Conservation (phyloP, 2,329 filamentous ascomycete species). For the Fusarium sp. region DNA sequence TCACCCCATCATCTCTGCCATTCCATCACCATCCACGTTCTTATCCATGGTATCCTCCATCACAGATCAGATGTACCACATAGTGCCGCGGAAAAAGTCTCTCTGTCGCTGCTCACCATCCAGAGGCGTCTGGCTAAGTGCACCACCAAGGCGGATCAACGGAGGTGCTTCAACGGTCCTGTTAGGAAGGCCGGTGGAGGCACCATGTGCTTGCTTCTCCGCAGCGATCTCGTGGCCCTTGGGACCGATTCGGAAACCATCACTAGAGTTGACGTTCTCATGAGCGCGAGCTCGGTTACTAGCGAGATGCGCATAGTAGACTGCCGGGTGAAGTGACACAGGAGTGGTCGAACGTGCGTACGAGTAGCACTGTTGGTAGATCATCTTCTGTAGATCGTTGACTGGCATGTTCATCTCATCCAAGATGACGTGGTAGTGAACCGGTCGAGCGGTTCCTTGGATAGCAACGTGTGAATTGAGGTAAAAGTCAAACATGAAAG, state of each 20-base stretch:
- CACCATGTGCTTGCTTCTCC: conserved; percentile 54
- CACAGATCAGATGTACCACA: conserved; percentile 55
- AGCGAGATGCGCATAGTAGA: conserved; percentile 96
- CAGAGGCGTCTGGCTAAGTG: conserved; percentile 24
- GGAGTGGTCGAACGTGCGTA: conserved; percentile 93
- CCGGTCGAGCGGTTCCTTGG: conserved; percentile 91
- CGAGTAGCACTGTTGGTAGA: conserved; percentile 95
- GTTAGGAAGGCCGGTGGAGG: conserved; percentile 36
- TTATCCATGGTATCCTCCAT: not conserved
- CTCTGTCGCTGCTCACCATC: conserved; percentile 47
- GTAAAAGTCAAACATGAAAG: conserved; percentile 90
- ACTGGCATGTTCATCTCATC: conserved; percentile 79
- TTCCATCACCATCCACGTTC: not conserved
- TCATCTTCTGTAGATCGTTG: conserved; percentile 82
- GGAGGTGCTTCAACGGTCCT: conserved; percentile 42
- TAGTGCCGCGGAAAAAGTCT: conserved; percentile 51
- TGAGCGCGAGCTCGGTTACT: conserved; percentile 83
- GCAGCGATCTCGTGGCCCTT: conserved; percentile 55
- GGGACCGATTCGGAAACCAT: conserved; percentile 55
- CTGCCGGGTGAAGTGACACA: conserved; percentile 86
- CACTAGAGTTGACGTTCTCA: conserved; percentile 61
- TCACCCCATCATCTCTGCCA: not conserved
- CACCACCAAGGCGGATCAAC: conserved; percentile 47
- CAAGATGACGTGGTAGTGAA: conserved; percentile 88
- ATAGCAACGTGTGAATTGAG: conserved; percentile 75